A percentile compares a stretch with the other conserved stretches of the same genome.
phyloP scores from a whole-genome alignment of 2,329 filamentous ascomycete species.

The Xylaria sp. region DNA sequence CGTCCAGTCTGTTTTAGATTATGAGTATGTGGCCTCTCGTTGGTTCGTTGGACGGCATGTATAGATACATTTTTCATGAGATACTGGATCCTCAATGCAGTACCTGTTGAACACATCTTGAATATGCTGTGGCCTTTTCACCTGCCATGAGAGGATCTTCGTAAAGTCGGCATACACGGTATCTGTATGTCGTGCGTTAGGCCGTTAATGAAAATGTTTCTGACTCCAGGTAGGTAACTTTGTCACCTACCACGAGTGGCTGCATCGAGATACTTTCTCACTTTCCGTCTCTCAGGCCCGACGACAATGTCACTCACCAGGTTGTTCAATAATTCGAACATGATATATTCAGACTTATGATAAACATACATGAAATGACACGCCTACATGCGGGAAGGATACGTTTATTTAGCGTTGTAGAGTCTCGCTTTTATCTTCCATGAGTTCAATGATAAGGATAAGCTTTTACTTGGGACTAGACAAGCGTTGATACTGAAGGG shows the following conservation, averaged over 20 bases:
- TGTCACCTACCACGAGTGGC: conserved; percentile 20
- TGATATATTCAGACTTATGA: not conserved
- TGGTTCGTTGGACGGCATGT: not conserved
- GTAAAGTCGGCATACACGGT: conserved; percentile 4
- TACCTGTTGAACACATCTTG: conserved; percentile 21
- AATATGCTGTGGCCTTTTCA: not conserved
- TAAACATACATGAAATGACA: not conserved
- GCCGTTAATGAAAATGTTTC: not conserved
- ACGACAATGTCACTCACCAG: conserved; percentile 6
- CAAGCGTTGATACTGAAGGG: too few relatives aligned
- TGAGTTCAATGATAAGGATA: too few relatives aligned
- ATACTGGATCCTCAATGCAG: conserved; percentile 1
- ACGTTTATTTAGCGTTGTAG: too few relatives aligned
- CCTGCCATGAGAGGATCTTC: conserved; percentile 1
- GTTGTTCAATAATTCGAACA: conserved; percentile 3
- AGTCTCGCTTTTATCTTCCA: too few relatives aligned
- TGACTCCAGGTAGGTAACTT: not conserved
- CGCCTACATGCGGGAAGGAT: too few relatives aligned
- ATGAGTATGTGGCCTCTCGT: not conserved
- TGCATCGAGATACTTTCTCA: conserved; percentile 9
- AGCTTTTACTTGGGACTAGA: too few relatives aligned
- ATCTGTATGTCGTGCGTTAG: not conserved
- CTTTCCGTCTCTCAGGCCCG: conserved; percentile 15
- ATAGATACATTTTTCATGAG: conserved; percentile 18
- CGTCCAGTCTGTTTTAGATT: conserved; percentile 10